Evolutionary conservation across 257 asterid genomes (phyloP).

Genomic region (Leptodermis oblonga): DNA sequence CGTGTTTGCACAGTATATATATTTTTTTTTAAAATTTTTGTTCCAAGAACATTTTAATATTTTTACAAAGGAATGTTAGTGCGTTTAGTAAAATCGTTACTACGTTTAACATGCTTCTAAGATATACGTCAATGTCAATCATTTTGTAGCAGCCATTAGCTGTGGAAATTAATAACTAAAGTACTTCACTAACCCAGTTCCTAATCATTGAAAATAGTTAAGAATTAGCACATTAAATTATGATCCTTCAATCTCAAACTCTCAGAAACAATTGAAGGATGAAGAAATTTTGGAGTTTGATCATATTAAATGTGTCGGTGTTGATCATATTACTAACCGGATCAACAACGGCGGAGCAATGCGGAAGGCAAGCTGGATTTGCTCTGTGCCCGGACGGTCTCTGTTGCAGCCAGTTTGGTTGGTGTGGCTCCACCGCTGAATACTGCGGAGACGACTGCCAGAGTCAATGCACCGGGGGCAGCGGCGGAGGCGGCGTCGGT

Average conservation of each 20-base stretch:
- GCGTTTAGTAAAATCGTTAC: too few species aligned
- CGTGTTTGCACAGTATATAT: too few species aligned
- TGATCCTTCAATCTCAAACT: neutral
- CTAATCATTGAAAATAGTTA: too few species aligned
- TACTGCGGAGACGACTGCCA: slow-evolving; percentile 27
- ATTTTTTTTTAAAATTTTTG: too few species aligned
- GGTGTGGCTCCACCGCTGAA: slow-evolving; percentile 20
- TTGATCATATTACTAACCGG: neutral
- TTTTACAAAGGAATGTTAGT: too few species aligned
- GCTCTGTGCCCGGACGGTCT: slow-evolving; percentile 29
- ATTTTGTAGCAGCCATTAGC: neutral
- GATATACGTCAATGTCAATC: too few species aligned
- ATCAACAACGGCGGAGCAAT: slow-evolving; percentile 22
- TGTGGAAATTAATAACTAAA: neutral
- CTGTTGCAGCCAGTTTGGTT: slow-evolving; percentile 32
- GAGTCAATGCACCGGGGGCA: slow-evolving; percentile 23
- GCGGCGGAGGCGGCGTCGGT: slow-evolving; percentile 2
- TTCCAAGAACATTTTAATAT: too few species aligned
- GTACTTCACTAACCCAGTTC: too few species aligned
- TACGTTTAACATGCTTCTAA: too few species aligned
- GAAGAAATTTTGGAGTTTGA: neutral
- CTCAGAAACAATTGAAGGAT: neutral
- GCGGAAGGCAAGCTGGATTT: slow-evolving; percentile 35
- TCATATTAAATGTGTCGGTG: neutral
- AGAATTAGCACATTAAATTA: neutral